Conservation (phyloP, 2,329 filamentous ascomycete genomes). For the Epichloe gansuensis region DNA sequence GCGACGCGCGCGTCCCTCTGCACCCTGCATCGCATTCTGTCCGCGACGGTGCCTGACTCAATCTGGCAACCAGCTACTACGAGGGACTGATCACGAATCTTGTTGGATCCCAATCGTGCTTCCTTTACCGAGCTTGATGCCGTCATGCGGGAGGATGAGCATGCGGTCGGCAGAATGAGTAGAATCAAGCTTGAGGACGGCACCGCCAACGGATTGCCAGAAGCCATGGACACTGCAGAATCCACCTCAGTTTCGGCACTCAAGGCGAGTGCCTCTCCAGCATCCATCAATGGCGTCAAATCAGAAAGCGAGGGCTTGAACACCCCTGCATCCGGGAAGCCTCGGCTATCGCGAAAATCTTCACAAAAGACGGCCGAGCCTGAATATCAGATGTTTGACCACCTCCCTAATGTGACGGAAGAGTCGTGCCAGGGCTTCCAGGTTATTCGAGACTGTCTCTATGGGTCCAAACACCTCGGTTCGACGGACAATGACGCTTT, state of each 20-base stretch:
- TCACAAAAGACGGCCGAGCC: constrained; percentile 54
- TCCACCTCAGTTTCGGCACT: constrained; percentile 25
- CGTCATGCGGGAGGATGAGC: constrained; percentile 30
- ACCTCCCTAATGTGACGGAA: constrained; percentile 66
- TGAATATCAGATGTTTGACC: constrained; percentile 53
- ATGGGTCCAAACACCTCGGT: constrained; percentile 83
- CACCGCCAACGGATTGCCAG: constrained; percentile 21
- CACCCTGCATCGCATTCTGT: not conserved
- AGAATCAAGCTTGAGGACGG: constrained; percentile 32
- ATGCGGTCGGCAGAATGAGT: constrained; percentile 29
- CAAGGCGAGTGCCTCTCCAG: constrained; percentile 23
- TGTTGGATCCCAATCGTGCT: not conserved
- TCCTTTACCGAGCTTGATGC: constrained; percentile 3
- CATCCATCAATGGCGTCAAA: constrained; percentile 34
- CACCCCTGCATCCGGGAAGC: constrained; percentile 37
- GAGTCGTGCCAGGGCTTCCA: constrained; percentile 70
- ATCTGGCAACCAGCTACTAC: not conserved
- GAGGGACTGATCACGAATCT: too few species aligned
- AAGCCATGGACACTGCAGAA: constrained; percentile 30
- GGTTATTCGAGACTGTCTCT: constrained; percentile 73
- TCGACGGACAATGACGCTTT: constrained; percentile 80
- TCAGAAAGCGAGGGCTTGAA: constrained; percentile 28
- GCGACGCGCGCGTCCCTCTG: not conserved
- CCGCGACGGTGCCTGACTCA: not conserved
- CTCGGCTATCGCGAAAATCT: constrained; percentile 61